phyloP scores from a whole-genome alignment of 2,329 filamentous ascomycete genomes.

The Davidsoniella australis region DNA sequence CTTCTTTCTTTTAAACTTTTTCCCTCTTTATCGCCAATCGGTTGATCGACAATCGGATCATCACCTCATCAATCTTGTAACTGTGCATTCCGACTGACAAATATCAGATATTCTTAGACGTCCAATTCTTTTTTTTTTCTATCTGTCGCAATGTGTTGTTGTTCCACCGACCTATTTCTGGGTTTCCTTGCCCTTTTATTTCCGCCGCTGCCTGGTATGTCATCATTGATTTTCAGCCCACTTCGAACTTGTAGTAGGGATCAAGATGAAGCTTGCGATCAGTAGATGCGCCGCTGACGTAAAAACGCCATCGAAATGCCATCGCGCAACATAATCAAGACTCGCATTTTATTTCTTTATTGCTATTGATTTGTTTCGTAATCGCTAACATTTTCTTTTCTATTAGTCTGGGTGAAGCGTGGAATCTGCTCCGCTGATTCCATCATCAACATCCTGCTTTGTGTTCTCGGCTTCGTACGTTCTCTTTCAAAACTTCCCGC shows the following conservation, averaged over 20 bases:
- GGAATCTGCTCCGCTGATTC: constrained; percentile 87
- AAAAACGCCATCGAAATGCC: not conserved
- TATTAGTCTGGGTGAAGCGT: constrained; percentile 81
- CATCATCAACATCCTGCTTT: constrained; percentile 87
- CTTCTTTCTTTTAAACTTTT: not conserved
- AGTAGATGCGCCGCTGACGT: too few relatives aligned
- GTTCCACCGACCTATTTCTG: constrained; percentile 42
- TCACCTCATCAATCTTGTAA: not conserved
- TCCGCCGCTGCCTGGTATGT: constrained; percentile 46
- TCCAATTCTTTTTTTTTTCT: not conserved
- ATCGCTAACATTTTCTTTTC: not conserved
- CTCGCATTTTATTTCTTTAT: constrained; percentile 6
- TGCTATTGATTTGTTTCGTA: constrained; percentile 10
- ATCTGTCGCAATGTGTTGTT: not conserved
- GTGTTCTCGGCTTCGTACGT: constrained; percentile 49
- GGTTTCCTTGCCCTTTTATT: constrained; percentile 47
- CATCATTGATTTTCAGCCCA: too few relatives aligned
- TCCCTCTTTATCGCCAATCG: not conserved
- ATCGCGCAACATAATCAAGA: not conserved
- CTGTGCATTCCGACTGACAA: not conserved
- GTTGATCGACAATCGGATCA: too few relatives aligned
- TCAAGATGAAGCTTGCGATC: too few relatives aligned
- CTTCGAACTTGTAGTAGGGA: too few relatives aligned
- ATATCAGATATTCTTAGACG: not conserved
- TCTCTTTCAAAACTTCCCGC: not conserved